Evolutionary conservation across 2,329 filamentous ascomycete genomes (phyloP).

Genomic region (Pseudogymnoascus sp.): DNA sequence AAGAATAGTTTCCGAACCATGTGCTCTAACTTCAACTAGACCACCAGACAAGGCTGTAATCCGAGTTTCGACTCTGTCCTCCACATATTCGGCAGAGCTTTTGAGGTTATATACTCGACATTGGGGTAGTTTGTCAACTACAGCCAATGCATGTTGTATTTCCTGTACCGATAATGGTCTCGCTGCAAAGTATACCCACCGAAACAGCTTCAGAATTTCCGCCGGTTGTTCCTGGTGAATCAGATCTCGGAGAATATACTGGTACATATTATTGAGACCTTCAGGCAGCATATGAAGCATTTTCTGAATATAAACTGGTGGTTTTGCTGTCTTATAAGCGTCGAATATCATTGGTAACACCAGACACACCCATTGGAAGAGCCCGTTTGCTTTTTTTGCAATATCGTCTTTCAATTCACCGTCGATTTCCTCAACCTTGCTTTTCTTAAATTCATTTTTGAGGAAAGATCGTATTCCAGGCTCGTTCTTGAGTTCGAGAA

Average conservation of each 20-base stretch:
- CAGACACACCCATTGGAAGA: background rate
- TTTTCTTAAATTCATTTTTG: background rate
- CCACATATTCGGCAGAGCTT: background rate
- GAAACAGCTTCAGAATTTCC: background rate
- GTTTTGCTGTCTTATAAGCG: background rate
- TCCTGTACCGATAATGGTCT: background rate
- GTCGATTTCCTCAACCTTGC: background rate
- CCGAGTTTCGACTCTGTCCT: background rate
- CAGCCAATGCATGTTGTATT: background rate
- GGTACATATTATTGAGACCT: background rate
- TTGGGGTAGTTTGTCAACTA: background rate
- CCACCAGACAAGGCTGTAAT: background rate
- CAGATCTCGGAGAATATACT: background rate
- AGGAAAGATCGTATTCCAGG: background rate
- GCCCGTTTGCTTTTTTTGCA: background rate
- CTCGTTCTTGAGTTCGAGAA: background rate
- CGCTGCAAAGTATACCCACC: background rate
- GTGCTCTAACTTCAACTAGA: background rate
- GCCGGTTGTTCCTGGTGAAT: background rate
- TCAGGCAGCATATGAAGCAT: background rate
- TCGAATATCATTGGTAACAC: background rate
- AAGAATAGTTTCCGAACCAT: background rate
- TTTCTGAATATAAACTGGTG: background rate
- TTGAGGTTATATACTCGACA: background rate
- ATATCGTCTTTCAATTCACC: background rate